Conservation (phyloP, 768 basidiomycete genomes). For the Trametes punicea region DNA sequence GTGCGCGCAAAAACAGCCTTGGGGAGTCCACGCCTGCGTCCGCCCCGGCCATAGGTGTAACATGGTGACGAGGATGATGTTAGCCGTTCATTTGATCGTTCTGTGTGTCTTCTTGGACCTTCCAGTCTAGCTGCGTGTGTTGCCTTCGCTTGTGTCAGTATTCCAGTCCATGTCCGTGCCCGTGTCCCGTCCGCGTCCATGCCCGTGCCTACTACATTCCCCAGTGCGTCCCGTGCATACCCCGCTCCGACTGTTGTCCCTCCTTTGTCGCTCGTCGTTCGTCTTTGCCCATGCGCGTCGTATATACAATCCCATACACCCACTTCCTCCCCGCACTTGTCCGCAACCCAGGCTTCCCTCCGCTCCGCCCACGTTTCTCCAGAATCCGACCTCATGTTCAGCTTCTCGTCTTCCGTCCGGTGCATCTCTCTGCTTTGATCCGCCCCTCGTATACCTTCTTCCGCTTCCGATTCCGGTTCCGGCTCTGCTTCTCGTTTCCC, state of each 20-base stretch:
- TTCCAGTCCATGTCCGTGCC: not conserved
- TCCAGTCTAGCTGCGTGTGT: constrained; percentile 7
- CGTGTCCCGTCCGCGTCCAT: not conserved
- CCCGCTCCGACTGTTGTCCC: constrained; percentile 12
- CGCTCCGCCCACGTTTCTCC: not conserved
- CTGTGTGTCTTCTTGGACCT: constrained; percentile 8
- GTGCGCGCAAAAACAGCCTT: not conserved
- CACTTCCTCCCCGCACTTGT: not conserved
- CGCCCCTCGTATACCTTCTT: not conserved
- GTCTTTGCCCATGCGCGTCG: constrained; percentile 3
- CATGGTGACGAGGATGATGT: not conserved
- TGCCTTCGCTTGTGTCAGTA: not conserved
- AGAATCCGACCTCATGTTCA: not conserved
- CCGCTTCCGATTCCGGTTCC: not conserved
- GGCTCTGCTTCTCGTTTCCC: not conserved
- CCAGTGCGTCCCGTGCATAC: constrained; percentile 12
- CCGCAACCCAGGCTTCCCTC: not conserved
- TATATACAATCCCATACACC: not conserved
- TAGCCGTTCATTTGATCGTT: not conserved
- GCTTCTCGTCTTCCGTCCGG: not conserved
- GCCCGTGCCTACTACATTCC: constrained; percentile 2
- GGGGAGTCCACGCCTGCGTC: not conserved
- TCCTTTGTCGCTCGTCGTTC: constrained; percentile 1
- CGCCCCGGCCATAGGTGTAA: not conserved
- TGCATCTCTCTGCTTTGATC: not conserved